Conservation (phyloP, 2,329 filamentous ascomycete species). For the Pochonia chlamydosporia region DNA sequence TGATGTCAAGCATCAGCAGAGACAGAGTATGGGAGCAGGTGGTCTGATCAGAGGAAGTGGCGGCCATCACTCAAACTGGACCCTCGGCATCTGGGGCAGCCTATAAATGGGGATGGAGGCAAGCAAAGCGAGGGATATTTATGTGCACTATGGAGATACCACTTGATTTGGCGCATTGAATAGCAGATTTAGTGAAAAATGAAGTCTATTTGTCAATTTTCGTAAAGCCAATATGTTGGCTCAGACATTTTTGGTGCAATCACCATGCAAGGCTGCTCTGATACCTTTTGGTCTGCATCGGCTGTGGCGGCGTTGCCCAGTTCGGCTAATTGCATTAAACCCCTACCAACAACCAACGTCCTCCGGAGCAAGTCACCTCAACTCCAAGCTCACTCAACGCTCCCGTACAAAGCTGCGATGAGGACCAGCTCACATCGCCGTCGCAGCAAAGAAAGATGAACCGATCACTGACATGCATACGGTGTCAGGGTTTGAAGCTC, state of each 20-base stretch:
- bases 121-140: not conserved
- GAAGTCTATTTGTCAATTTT: not conserved
- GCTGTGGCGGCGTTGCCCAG: too few species aligned
- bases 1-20: conserved; percentile 50
- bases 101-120: conserved; percentile 20
- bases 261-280: too few species aligned
- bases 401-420: not conserved
- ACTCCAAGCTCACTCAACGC: conserved; percentile 10
- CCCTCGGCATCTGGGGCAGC: conserved; percentile 57
- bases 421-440: conserved; percentile 1
- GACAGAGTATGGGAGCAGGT: conserved; percentile 59
- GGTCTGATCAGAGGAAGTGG: conserved; percentile 34
- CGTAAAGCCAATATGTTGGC: too few species aligned
- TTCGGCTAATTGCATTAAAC: conserved; percentile 10
- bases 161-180: not conserved
- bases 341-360: not conserved
- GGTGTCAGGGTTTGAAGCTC: conserved; percentile 16
- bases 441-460: conserved; percentile 24
- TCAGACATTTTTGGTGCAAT: too few species aligned
- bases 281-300: too few species aligned
- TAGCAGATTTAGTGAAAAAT: not conserved
- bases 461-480: conserved; percentile 19
- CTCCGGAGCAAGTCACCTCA: not conserved
- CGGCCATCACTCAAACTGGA: conserved; percentile 48
- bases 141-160: conserved; percentile 1